phyloP scores from a whole-genome alignment of 2,329 filamentous ascomycete species.

The Fusarium keratoplasticum region DNA sequence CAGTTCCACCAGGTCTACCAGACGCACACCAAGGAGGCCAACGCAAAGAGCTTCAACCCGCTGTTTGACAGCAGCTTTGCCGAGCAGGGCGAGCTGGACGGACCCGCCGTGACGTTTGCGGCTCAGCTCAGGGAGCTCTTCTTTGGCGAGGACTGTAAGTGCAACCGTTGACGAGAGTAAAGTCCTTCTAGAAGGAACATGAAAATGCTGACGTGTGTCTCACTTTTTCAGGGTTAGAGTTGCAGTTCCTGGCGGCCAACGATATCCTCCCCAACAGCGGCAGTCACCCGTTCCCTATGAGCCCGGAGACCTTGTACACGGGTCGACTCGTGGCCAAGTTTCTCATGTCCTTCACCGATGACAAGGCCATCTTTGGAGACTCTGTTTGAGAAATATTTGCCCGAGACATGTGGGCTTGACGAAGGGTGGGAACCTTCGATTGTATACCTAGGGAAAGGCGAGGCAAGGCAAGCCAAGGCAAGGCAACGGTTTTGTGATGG shows the following conservation, averaged over 20 bases:
- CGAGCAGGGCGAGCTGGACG: constrained; percentile 59
- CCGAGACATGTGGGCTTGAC: constrained; percentile 32
- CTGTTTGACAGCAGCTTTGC: constrained; percentile 59
- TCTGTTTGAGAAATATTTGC: constrained; percentile 24
- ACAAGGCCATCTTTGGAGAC: constrained; percentile 60
- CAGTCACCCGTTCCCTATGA: constrained; percentile 59
- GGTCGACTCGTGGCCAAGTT: constrained; percentile 66
- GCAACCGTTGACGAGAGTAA: not conserved
- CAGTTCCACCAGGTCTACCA: constrained; percentile 71
- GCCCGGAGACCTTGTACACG: constrained; percentile 63
- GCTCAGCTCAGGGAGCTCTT: constrained; percentile 58
- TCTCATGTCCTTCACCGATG: constrained; percentile 65
- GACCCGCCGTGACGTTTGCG: constrained; percentile 59
- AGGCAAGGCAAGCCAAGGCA: not conserved
- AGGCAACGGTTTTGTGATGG: constrained; percentile 28
- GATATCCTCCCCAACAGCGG: constrained; percentile 59
- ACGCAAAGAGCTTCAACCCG: constrained; percentile 66
- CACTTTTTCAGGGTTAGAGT: constrained; percentile 47
- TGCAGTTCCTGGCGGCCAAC: constrained; percentile 59
- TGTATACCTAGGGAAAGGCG: not conserved
- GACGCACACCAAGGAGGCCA: constrained; percentile 63
- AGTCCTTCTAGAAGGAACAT: constrained; percentile 18
- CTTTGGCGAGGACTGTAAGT: constrained; percentile 59
- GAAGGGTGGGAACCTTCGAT: constrained; percentile 1
- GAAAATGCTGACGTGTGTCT: constrained; percentile 33